Evolutionary conservation across 1,284 basidiomycete genomes (phyloP).

Genomic region (Thelephora terrestris): DNA sequence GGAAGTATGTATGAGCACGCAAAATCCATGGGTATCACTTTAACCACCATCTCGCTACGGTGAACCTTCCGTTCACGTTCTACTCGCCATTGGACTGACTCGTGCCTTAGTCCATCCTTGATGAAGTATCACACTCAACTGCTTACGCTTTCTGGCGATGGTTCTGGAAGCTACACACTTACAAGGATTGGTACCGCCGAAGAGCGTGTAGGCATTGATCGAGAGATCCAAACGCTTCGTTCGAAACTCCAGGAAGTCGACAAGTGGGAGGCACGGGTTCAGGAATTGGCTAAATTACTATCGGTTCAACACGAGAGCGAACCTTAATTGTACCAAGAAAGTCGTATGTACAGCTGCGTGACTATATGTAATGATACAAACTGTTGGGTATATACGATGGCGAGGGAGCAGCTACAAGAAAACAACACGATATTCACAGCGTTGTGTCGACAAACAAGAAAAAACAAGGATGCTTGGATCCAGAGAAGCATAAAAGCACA

Average conservation of each 20-base stretch:
- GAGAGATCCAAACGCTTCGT: constrained; percentile 64
- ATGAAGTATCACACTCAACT: constrained; percentile 80
- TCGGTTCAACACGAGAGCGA: constrained; percentile 12
- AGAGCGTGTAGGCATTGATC: constrained; percentile 61
- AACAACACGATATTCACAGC: no score
- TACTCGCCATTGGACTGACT: not conserved
- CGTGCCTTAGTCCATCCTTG: constrained; percentile 51
- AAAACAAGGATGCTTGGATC: not conserved
- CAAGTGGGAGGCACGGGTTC: constrained; percentile 51
- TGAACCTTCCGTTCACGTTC: constrained; percentile 19
- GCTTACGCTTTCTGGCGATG: constrained; percentile 65
- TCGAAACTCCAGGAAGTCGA: constrained; percentile 56
- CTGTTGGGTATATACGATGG: not conserved
- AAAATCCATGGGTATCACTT: constrained; percentile 85
- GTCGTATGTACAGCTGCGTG: not conserved
- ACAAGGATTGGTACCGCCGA: constrained; percentile 60
- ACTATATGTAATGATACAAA: not conserved
- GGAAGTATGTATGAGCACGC: constrained; percentile 93
- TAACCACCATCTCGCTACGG: constrained; percentile 86
- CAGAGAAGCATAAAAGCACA: not conserved
- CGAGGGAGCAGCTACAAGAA: no score
- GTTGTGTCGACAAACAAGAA: not conserved
- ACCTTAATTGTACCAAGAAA: not conserved
- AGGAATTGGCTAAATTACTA: constrained; percentile 45
- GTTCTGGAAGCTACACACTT: constrained; percentile 58